Conservation (phyloP, 1,284 basidiomycete genomes). For the Earliella scabrosa region DNA sequence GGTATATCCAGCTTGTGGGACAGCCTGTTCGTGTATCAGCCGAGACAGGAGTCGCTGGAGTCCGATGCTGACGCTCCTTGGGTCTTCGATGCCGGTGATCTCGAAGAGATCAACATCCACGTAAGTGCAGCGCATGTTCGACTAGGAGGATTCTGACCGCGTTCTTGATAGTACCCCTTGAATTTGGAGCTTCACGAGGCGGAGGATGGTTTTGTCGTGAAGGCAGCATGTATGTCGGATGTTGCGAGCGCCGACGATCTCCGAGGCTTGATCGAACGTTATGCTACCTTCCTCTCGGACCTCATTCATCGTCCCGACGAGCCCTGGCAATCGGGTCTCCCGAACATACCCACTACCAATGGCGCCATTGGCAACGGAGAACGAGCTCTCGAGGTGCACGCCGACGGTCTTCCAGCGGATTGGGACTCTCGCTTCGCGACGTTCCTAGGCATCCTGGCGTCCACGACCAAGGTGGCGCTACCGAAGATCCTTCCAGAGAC, state of each 20-base stretch:
- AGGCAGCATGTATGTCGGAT: constrained; percentile 41
- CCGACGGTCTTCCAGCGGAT: background rate
- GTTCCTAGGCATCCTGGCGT: constrained; percentile 30
- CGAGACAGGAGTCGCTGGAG: constrained; percentile 23
- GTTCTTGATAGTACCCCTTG: constrained; percentile 54
- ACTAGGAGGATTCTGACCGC: background rate
- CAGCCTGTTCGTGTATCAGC: constrained; percentile 53
- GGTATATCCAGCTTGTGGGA: constrained; percentile 43
- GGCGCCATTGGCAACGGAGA: background rate
- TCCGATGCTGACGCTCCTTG: constrained; percentile 33
- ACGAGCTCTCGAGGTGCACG: background rate
- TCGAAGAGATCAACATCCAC: constrained; percentile 45
- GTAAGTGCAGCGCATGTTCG: constrained; percentile 27
- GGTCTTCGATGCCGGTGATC: constrained; percentile 38
- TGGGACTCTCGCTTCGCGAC: constrained; percentile 11
- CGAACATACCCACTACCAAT: constrained; percentile 1
- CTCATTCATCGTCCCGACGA: constrained; percentile 35
- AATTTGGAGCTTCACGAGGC: constrained; percentile 49
- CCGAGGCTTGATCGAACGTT: constrained; percentile 28
- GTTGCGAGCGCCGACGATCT: constrained; percentile 35
- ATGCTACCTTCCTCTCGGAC: constrained; percentile 34
- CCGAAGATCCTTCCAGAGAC: constrained; percentile 36
- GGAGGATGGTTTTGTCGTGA: constrained; percentile 37
- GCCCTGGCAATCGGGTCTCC: constrained; percentile 7
- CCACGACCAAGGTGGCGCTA: constrained; percentile 26